These are phyloP conservation scores for Pseudogymnoascus sp. DNA, from an alignment of 2,329 filamentous ascomycete species.

Conservation along the genomic window DNA sequence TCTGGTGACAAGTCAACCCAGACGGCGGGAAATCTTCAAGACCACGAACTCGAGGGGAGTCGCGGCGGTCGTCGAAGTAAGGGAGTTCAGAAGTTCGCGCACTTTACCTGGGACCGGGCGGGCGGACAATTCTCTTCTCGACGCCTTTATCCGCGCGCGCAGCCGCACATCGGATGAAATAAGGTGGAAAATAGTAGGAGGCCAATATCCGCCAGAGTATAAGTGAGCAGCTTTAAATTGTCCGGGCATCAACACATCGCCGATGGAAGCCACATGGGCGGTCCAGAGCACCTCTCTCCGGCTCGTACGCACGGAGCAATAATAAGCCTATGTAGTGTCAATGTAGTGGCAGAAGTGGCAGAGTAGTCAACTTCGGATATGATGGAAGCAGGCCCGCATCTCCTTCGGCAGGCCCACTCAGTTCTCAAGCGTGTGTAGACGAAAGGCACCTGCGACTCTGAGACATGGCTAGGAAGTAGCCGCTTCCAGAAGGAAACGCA, in stretches of 20 bases:
- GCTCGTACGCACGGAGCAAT: background rate
- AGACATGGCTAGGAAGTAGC: background rate
- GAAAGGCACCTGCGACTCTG: background rate
- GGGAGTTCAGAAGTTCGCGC: background rate
- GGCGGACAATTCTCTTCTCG: background rate
- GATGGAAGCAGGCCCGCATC: constrained; percentile 6
- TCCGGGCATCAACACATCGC: background rate
- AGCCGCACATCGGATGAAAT: background rate
- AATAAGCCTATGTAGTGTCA: background rate
- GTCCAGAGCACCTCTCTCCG: background rate
- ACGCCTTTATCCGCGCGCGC: background rate
- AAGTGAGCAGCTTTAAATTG: background rate
- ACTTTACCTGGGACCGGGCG: constrained; percentile 1
- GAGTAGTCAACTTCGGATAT: constrained; percentile 3
- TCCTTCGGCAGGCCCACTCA: constrained; percentile 4
- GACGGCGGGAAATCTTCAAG: background rate
- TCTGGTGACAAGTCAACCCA: background rate
- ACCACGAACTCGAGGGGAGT: background rate
- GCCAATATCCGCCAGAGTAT: background rate
- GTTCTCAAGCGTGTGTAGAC: background rate
- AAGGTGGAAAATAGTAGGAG: background rate
- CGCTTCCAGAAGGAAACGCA: constrained; percentile 1
- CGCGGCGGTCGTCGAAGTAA: background rate
- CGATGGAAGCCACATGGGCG: background rate
- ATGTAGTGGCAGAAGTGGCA: background rate